Base-by-base conservation (phyloP, 768 basidiomycete species). In the Naganishia vishniacii region DNA sequence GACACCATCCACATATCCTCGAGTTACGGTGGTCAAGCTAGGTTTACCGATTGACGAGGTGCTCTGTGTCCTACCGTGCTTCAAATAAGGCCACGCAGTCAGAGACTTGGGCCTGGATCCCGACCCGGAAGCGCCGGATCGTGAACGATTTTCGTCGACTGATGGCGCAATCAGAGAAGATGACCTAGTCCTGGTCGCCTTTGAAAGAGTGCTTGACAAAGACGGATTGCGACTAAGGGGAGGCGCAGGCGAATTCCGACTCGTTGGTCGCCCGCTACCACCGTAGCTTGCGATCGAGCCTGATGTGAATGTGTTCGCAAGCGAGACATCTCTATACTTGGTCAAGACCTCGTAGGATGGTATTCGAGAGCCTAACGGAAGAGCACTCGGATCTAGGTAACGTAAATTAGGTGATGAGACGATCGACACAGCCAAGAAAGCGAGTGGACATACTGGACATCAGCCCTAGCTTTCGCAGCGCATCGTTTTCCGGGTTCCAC, bases 121-220 rank as follows among this genome's bases (percentile, higher is more conserved):
- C 37, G 37, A 20, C 23, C 8, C n/a, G n/a, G n/a, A n/a, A n/a
- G n/a, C n/a, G n/a, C n/a, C n/a, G n/a, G 53, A 41, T 12, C 26
- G 53, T 3, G 25, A 20, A 6, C 18, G 32, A 23, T n/a, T 29
- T 11, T 37, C 53, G 12, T 40, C 16, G 9, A 26, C 20, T 6
- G 32, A 4, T 15, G 53, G 23, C 20, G 32, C n/a, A 6, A 56
- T 20, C 20, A 56, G 23, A 25, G 53, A 56, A 2, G 53, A 40
- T 3, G 53, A 56, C 23, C 53, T 41, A 23, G 53, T 56, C 20
- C 53, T 34, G 26, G 4, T 56, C 34, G 53, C 53, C 23, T 31
- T 56, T n/a, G 53, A 56, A 4, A 41, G 12, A 8, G n/a, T 41
- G 53, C 53, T 41, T 11, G 20, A 6, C 2, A 56, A 16, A 3